A percentile compares a stretch with the other conserved stretches of the same genome.
Evolutionary conservation across 805 yeast species (phyloP).

Genomic region (Cyberlindnera euphorbiiphila): DNA sequence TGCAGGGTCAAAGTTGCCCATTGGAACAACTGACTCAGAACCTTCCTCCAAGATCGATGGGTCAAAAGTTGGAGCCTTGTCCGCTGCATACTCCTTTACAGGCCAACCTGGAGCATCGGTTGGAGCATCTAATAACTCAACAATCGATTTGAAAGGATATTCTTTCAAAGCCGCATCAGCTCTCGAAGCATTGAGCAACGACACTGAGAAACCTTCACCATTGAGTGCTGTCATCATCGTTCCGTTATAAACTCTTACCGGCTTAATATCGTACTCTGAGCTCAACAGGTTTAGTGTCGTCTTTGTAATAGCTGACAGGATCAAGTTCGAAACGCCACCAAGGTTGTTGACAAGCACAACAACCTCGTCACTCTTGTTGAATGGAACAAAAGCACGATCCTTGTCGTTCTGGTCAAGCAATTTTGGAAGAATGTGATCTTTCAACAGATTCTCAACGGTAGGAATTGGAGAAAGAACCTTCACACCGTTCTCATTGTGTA

Average conservation of each 20-base stretch:
- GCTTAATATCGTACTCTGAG: constrained; percentile 49
- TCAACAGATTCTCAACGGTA: constrained; percentile 53
- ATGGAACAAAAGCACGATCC: constrained; percentile 80
- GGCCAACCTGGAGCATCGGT: constrained; percentile 86
- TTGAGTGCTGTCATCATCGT: constrained; percentile 85
- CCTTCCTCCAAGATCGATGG: constrained; percentile 27
- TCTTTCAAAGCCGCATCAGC: constrained; percentile 35
- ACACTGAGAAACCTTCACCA: constrained; percentile 88
- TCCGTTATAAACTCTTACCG: constrained; percentile 68
- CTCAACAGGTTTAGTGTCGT: constrained; percentile 52
- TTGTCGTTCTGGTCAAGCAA: constrained; percentile 58
- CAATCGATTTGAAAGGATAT: constrained; percentile 32
- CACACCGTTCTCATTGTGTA: constrained; percentile 92
- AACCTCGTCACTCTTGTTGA: constrained; percentile 59
- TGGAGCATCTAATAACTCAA: constrained; percentile 62
- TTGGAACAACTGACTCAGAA: constrained; percentile 31
- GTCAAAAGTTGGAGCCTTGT: constrained; percentile 31
- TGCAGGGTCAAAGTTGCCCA: constrained; percentile 35
- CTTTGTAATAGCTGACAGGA: constrained; percentile 67
- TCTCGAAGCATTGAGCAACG: constrained; percentile 66
- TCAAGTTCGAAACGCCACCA: constrained; percentile 86
- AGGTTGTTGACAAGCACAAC: constrained; percentile 75
- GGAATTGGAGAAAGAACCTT: constrained; percentile 57
- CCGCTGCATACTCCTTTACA: constrained; percentile 24
- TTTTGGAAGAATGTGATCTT: constrained; percentile 54